These are phyloP conservation scores for Lupinus albus DNA, from an alignment of 306 rosid species.

Conservation along the genomic window DNA sequence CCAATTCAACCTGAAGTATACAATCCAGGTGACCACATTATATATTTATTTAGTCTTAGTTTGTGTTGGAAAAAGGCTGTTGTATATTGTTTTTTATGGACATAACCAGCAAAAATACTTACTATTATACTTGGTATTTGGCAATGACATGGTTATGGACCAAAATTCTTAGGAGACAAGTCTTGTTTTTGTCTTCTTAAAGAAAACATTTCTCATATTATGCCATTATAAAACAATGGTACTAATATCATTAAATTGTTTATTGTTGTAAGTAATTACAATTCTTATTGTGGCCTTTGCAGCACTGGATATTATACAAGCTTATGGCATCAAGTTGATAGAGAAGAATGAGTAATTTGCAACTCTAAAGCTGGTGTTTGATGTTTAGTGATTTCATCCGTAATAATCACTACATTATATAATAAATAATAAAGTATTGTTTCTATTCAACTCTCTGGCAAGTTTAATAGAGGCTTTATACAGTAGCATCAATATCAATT, in stretches of 20 bases:
- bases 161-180: background rate
- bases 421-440: too few species aligned
- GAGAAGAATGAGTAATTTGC: slow-evolving; percentile 62
- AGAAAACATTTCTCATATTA: background rate
- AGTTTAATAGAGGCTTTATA: too few species aligned
- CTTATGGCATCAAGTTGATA: slow-evolving; percentile 82
- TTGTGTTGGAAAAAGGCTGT: slow-evolving; percentile 10
- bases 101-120: background rate
- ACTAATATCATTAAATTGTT: background rate
- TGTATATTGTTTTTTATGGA: slow-evolving; percentile 17
- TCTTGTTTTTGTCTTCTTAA: slow-evolving; percentile 12
- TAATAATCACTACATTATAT: slow-evolving; percentile 1
- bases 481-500: slow-evolving; percentile 4
- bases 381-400: slow-evolving; percentile 24
- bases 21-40: slow-evolving; percentile 61
- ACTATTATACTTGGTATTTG: background rate
- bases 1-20: slow-evolving; percentile 82
- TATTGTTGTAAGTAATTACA: background rate
- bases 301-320: slow-evolving; percentile 76
- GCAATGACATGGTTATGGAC: background rate
- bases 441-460: too few species aligned
- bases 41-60: slow-evolving; percentile 22
- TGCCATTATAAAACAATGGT: background rate
- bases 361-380: background rate
- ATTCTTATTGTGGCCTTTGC: slow-evolving; percentile 46